Evolutionary conservation across 805 yeast species (phyloP).

Genomic region (Novakomyces olei): DNA sequence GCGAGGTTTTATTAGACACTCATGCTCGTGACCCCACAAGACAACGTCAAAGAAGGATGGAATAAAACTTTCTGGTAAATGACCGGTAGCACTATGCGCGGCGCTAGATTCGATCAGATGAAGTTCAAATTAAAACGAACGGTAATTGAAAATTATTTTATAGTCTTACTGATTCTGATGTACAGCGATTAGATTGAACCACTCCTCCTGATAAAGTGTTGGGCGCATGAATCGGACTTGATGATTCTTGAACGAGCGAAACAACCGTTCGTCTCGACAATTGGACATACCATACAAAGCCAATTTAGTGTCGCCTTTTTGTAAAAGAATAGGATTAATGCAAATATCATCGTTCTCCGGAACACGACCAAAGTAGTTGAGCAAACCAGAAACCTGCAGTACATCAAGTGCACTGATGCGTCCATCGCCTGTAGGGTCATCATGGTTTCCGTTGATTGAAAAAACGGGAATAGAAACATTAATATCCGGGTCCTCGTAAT

Average conservation of each 20-base stretch:
- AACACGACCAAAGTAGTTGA: conserved; percentile 78
- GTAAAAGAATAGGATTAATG: conserved; percentile 54
- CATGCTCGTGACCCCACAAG: conserved; percentile 97
- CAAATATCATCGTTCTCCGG: conserved; percentile 51
- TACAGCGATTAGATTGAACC: conserved; percentile 70
- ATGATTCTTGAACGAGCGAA: conserved; percentile 60
- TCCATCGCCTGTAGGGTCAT: conserved; percentile 64
- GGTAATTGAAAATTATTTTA: neutral
- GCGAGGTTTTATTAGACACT: conserved; percentile 53
- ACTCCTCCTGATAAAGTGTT: conserved; percentile 24
- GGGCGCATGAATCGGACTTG: conserved; percentile 64
- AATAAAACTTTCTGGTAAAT: conserved; percentile 62
- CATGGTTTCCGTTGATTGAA: conserved; percentile 89
- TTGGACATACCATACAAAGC: conserved; percentile 79
- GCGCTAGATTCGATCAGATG: conserved; percentile 12
- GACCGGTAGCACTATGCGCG: conserved; percentile 55
- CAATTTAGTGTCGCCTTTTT: conserved; percentile 59
- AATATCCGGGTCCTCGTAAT: conserved; percentile 75
- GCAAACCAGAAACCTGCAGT: conserved; percentile 53
- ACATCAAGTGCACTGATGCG: conserved; percentile 71
- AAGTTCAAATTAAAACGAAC: neutral
- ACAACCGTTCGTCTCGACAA: conserved; percentile 72
- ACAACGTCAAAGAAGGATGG: conserved; percentile 68
- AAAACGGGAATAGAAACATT: conserved; percentile 79
- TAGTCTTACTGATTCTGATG: conserved; percentile 53